A percentile compares a stretch with the other conserved stretches of the same genome.
Evolutionary conservation across 1,284 basidiomycete species (phyloP).

Genomic region (Heliocybe sulcata): DNA sequence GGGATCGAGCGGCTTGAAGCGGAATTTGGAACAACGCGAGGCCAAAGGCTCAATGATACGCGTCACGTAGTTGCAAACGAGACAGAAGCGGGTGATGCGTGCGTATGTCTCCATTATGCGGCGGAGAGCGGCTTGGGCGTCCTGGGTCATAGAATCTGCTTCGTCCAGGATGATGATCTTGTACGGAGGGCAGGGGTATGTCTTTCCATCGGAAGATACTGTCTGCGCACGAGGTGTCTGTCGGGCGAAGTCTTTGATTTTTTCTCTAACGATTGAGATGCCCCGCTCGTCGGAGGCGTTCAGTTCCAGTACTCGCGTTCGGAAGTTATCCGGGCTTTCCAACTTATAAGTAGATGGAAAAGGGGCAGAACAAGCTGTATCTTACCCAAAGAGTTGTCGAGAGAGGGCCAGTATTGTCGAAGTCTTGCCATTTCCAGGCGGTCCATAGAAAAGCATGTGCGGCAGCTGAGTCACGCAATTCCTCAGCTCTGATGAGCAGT

Average conservation of each 20-base stretch:
- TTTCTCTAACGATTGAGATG: conserved; percentile 94
- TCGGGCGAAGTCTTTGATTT: conserved; percentile 97
- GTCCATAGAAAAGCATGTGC: conserved; percentile 99
- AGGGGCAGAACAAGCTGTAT: neutral
- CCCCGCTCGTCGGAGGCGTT: conserved; percentile 99
- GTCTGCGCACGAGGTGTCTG: conserved; percentile 83
- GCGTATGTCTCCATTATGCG: conserved; percentile 99
- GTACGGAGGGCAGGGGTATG: conserved; percentile 95
- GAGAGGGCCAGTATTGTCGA: conserved; percentile 95
- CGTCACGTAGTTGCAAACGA: conserved; percentile 99
- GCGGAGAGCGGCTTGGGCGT: conserved; percentile 92
- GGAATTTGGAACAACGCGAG: conserved; percentile 98
- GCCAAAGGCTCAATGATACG: conserved; percentile 98
- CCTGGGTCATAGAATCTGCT: conserved; percentile 99
- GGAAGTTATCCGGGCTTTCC: conserved; percentile 88
- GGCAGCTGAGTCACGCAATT: conserved; percentile 62
- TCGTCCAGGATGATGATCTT: conserved; percentile 99
- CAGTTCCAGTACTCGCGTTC: conserved; percentile 91
- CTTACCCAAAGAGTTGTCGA: conserved; percentile 90
- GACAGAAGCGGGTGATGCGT: conserved; percentile 94
- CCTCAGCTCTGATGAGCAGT: neutral
- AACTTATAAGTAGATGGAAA: conserved; percentile 4
- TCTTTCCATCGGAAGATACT: conserved; percentile 71
- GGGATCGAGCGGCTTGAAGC: conserved; percentile 89
- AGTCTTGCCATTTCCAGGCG: conserved; percentile 98